phyloP scores from a whole-genome alignment of 176 grass and related monocot species.

The Oryza punctata region DNA sequence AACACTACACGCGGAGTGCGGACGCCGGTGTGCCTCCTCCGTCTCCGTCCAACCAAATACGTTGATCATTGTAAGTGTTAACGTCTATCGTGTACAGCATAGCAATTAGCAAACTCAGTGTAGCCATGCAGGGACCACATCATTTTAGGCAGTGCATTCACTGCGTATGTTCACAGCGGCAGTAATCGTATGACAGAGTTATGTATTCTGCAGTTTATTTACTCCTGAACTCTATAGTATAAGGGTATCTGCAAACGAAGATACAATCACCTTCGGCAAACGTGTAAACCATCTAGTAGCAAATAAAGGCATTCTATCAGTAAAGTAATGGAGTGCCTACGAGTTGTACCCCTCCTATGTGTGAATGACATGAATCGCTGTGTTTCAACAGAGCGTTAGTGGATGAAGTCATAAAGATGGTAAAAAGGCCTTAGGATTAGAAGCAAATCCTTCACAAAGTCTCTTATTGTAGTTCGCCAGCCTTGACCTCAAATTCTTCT shows the following conservation, averaged over 20 bases:
- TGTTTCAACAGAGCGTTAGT: neutral
- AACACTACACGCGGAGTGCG: neutral
- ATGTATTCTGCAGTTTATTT: neutral
- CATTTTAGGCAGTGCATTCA: neutral
- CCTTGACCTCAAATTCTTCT: slow-evolving; percentile 89
- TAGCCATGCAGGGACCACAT: neutral
- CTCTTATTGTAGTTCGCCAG: slow-evolving; percentile 56
- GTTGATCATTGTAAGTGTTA: neutral
- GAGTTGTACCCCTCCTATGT: neutral
- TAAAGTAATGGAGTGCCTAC: neutral
- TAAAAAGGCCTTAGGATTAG: neutral
- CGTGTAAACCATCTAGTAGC: neutral
- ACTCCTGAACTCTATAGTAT: neutral
- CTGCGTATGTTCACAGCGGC: neutral
- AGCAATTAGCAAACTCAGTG: neutral
- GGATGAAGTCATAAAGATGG: neutral
- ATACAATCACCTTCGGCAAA: neutral
- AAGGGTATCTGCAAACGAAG: neutral
- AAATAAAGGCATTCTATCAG: slow-evolving; percentile 9
- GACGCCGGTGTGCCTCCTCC: neutral
- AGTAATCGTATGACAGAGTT: neutral
- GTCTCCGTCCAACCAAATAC: neutral
- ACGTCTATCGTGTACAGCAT: neutral
- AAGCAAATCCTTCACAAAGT: neutral
- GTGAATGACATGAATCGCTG: neutral